phyloP scores from a whole-genome alignment of 2,329 filamentous ascomycete genomes.

The Periconia sp. region DNA sequence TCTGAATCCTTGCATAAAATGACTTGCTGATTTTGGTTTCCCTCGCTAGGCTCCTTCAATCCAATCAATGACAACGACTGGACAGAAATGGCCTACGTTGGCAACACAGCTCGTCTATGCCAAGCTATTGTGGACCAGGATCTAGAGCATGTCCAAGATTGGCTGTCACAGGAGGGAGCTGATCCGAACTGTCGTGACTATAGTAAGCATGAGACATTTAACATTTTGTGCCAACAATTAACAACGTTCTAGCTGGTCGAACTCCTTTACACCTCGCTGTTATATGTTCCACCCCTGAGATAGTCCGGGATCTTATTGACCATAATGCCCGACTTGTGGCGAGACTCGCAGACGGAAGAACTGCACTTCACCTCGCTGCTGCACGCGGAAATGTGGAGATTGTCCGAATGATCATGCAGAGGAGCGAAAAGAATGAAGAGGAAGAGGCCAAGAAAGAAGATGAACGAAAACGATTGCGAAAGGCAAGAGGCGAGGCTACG shows the following conservation, averaged over 20 bases:
- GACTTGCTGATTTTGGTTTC: too few species aligned
- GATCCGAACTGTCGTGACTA: conserved; percentile 68
- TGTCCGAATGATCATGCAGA: conserved; percentile 70
- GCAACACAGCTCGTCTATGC: conserved; percentile 74
- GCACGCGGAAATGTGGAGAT: conserved; percentile 69
- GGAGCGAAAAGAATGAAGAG: conserved; percentile 73
- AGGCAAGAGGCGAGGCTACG: conserved; percentile 5
- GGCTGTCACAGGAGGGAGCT: conserved; percentile 66
- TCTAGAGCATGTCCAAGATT: conserved; percentile 68
- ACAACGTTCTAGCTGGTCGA: conserved; percentile 53
- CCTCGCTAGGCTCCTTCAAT: conserved; percentile 62
- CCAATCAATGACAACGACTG: conserved; percentile 80
- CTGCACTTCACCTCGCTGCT: conserved; percentile 80
- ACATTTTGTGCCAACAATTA: background rate
- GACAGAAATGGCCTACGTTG: conserved; percentile 89
- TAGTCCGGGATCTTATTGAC: conserved; percentile 72
- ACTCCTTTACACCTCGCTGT: conserved; percentile 78
- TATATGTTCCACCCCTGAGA: conserved; percentile 66
- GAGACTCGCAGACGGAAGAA: conserved; percentile 76
- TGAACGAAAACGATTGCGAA: conserved; percentile 41
- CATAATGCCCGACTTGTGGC: conserved; percentile 72
- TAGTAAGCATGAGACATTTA: conserved; percentile 8
- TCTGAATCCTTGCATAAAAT: too few species aligned
- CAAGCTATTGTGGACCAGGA: conserved; percentile 79
- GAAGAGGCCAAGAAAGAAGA: conserved; percentile 63